phyloP scores from a whole-genome alignment of 2,329 filamentous ascomycete genomes.

The Dactylellina sp. region DNA sequence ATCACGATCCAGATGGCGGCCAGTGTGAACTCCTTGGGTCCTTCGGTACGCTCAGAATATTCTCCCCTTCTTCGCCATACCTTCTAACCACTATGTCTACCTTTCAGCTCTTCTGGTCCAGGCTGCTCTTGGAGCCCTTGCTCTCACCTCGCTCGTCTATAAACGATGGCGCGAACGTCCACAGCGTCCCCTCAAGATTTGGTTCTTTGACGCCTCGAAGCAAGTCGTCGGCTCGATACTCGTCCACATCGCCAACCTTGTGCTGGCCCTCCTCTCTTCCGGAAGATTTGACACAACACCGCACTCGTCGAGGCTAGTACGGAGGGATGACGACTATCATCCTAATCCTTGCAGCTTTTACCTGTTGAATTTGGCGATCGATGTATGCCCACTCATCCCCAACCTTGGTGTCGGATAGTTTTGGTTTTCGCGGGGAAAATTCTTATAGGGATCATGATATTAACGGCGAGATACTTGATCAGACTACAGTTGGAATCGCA shows the following conservation, averaged over 20 bases:
- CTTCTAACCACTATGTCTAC: neutral
- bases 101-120: slow-evolving; percentile 79
- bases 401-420: neutral
- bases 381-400: slow-evolving; percentile 73
- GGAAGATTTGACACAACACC: slow-evolving; percentile 80
- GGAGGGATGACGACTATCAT: slow-evolving; percentile 69
- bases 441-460: slow-evolving; percentile 6
- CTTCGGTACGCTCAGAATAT: slow-evolving; percentile 70
- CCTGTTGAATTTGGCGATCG: slow-evolving; percentile 90
- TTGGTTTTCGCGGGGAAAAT: slow-evolving; percentile 9
- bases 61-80: neutral
- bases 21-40: slow-evolving; percentile 89
- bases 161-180: slow-evolving; percentile 94
- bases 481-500: slow-evolving; percentile 96
- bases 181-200: slow-evolving; percentile 92
- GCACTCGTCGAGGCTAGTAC: slow-evolving; percentile 64
- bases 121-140: slow-evolving; percentile 83
- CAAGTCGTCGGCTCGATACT: slow-evolving; percentile 94
- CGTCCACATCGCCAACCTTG: slow-evolving; percentile 89
- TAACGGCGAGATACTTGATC: slow-evolving; percentile 36
- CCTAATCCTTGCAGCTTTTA: slow-evolving; percentile 99
- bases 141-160: slow-evolving; percentile 86
- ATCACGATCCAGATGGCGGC: slow-evolving; percentile 67
- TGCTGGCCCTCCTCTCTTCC: slow-evolving; percentile 96
- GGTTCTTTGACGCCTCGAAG: slow-evolving; percentile 95